Evolutionary conservation across 768 basidiomycete genomes (phyloP).

Genomic region (Tulasnella sp.): DNA sequence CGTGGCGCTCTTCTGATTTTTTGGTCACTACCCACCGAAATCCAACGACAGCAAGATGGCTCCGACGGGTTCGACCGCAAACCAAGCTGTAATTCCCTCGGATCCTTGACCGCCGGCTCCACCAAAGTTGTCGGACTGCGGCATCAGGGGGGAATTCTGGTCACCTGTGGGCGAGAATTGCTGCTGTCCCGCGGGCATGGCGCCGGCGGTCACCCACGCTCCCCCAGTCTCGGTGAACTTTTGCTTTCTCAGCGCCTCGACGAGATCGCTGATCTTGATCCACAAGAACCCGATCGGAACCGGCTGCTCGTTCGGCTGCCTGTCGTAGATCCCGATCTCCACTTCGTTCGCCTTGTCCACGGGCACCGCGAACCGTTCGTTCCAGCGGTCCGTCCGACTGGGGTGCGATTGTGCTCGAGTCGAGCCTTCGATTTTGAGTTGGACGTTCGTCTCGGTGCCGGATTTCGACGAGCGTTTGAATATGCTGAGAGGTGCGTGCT

Average conservation of each 20-base stretch:
- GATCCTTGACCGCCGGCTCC: slow-evolving; percentile 14
- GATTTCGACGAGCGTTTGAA: slow-evolving; percentile 64
- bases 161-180: slow-evolving; percentile 38
- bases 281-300: slow-evolving; percentile 90
- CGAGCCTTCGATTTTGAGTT: slow-evolving; percentile 93
- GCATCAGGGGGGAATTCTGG: slow-evolving; percentile 33
- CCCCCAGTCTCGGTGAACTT: slow-evolving; percentile 84
- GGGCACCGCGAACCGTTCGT: slow-evolving; percentile 90
- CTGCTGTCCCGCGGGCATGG: slow-evolving; percentile 44
- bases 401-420: slow-evolving; percentile 87
- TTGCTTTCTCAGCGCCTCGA: slow-evolving; percentile 85
- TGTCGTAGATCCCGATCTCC: slow-evolving; percentile 92
- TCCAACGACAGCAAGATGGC: slow-evolving; percentile 79
- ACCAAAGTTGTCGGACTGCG: slow-evolving; percentile 24
- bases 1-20: not conserved
- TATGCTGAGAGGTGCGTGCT: slow-evolving; percentile 71
- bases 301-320: slow-evolving; percentile 61
- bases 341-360: slow-evolving; percentile 99
- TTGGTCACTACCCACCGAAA: slow-evolving; percentile 55
- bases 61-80: slow-evolving; percentile 94
- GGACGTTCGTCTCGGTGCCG: slow-evolving; percentile 74
- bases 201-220: slow-evolving; percentile 92
- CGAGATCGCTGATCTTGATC: slow-evolving; percentile 87
- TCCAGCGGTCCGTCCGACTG: slow-evolving; percentile 92
- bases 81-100: slow-evolving; percentile 95